Conservation (phyloP, 169 alveolate genomes). For the Plasmodium gaboni region DNA sequence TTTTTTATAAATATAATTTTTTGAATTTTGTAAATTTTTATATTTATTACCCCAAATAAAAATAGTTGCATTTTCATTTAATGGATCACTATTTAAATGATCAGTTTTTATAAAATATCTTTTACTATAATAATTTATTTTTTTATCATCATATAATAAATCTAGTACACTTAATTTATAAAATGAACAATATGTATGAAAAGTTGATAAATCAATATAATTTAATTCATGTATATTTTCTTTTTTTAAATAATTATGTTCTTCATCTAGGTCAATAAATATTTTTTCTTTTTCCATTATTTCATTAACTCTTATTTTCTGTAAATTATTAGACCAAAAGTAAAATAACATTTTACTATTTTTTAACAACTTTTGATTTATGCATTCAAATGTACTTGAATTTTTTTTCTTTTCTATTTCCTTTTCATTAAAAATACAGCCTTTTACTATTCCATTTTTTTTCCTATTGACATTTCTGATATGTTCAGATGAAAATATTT, state of each 20-base stretch:
- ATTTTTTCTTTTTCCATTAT: conserved; percentile 48
- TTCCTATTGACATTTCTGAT: conserved; percentile 14
- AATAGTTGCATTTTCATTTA: conserved; percentile 52
- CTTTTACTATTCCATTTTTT: neutral
- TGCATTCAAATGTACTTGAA: conserved; percentile 52
- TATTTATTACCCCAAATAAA: conserved; percentile 59
- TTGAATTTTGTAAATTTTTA: conserved; percentile 20
- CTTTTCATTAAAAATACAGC: conserved; percentile 13
- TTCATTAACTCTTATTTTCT: conserved; percentile 33
- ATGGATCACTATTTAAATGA: conserved; percentile 75
- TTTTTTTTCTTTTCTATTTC: conserved; percentile 1
- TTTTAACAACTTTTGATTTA: conserved; percentile 39
- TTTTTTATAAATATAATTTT: conserved; percentile 6
- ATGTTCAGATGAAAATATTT: conserved; percentile 26
- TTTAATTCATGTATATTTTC: conserved; percentile 17
- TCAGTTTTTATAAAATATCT: conserved; percentile 67
- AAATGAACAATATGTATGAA: conserved; percentile 65
- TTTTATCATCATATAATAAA: conserved; percentile 9
- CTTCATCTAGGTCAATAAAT: conserved; percentile 10
- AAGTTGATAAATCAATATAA: conserved; percentile 55
- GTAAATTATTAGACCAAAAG: conserved; percentile 44
- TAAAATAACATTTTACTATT: conserved; percentile 50
- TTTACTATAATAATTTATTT: conserved; percentile 16
- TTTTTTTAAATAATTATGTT: conserved; percentile 14
- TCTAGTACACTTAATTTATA: conserved; percentile 58